Evolutionary conservation across 2,329 filamentous ascomycete species (phyloP).

Genomic region (Phialophora chinensis): DNA sequence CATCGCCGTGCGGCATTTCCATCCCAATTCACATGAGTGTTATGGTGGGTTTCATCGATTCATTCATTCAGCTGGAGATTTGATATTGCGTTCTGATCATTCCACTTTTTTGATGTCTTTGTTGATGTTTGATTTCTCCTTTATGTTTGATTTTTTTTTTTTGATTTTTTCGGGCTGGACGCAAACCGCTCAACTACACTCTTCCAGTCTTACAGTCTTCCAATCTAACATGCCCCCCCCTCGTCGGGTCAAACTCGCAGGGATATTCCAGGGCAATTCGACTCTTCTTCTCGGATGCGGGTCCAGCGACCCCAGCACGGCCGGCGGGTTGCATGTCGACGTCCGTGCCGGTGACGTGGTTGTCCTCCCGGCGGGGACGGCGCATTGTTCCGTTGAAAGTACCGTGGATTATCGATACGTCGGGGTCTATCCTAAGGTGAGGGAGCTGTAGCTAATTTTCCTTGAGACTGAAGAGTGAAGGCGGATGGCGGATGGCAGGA

Average conservation of each 20-base stretch:
- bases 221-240: neutral
- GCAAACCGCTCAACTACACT: too few species aligned
- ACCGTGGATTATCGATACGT: slow-evolving; percentile 44
- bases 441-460: slow-evolving; percentile 39
- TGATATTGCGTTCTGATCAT: neutral
- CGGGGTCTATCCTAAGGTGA: slow-evolving; percentile 46
- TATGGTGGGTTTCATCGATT: slow-evolving; percentile 45
- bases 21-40: slow-evolving; percentile 48
- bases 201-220: too few species aligned
- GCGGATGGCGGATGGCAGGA: neutral
- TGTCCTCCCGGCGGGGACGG: slow-evolving; percentile 45
- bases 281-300: slow-evolving; percentile 41
- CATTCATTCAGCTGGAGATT: neutral
- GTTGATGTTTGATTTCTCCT: too few species aligned
- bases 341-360: slow-evolving; percentile 44
- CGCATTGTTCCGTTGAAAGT: slow-evolving; percentile 43
- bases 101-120: neutral
- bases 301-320: slow-evolving; percentile 30
- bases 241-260: slow-evolving; percentile 13
- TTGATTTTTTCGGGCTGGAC: too few species aligned
- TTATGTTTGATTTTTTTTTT: too few species aligned
- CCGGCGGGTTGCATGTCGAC: slow-evolving; percentile 32
- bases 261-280: slow-evolving; percentile 22
- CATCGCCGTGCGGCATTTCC: slow-evolving; percentile 42
- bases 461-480: neutral